These are phyloP conservation scores for Ulota crispa DNA, from an alignment of 225 moss, liverwort and hornwort genomes.

Conservation along the genomic window DNA sequence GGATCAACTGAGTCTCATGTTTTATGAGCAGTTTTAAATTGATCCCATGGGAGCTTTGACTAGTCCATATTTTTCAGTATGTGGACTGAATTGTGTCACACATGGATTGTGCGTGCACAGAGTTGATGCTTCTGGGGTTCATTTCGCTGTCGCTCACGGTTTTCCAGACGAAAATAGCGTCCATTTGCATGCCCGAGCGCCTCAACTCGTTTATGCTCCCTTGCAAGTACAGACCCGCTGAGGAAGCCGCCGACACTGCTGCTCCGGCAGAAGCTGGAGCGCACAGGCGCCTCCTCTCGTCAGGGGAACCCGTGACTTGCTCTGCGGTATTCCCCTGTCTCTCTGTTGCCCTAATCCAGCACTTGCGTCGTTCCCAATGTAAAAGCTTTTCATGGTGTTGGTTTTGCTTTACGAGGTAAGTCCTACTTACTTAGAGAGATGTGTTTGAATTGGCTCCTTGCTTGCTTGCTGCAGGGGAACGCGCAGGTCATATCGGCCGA, in stretches of 20 bases:
- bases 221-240: conserved; percentile 31
- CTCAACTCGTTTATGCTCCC: conserved; percentile 73
- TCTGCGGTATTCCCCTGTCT: conserved; percentile 20
- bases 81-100: not conserved
- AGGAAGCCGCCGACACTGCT: not conserved
- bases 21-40: too few relatives aligned
- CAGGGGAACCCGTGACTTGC: conserved; percentile 24
- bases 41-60: too few relatives aligned
- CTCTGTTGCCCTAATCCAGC: not conserved
- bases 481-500: conserved; percentile 72
- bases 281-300: conserved; percentile 58
- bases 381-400: not conserved
- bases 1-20: too few relatives aligned
- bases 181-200: conserved; percentile 66
- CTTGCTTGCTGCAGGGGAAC: conserved; percentile 58
- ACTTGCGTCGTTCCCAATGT: not conserved
- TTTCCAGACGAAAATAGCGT: conserved; percentile 57
- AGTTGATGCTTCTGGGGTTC: conserved; percentile 98
- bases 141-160: conserved; percentile 87
- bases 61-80: too few relatives aligned
- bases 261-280: conserved; percentile 14
- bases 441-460: not conserved
- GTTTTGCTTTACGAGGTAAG: not conserved
- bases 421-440: not conserved
- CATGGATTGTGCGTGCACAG: conserved; percentile 31